Evolutionary conservation across 306 rosid genomes (phyloP).

Genomic region (Sechiopsis laciniata): DNA sequence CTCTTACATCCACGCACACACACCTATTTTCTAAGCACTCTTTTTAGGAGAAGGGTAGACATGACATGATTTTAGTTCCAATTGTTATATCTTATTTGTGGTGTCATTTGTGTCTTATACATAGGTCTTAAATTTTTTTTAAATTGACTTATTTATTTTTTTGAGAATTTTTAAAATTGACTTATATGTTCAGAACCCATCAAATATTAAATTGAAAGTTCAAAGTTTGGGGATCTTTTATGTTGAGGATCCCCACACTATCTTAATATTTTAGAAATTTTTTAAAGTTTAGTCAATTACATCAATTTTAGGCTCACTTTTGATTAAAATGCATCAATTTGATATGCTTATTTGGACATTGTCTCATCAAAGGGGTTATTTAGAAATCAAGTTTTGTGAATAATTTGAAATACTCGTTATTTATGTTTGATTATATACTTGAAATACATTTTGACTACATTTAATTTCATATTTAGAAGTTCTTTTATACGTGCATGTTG

Average conservation of each 20-base stretch:
- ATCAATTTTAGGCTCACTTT: background rate
- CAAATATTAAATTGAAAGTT: background rate
- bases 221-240: background rate
- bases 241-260: too few relatives aligned
- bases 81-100: background rate
- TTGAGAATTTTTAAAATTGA: background rate
- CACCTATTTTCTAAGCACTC: background rate
- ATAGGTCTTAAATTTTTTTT: background rate
- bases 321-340: background rate
- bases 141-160: background rate
- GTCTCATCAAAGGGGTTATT: background rate
- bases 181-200: background rate
- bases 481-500: background rate
- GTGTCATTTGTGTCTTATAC: background rate
- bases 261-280: background rate
- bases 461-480: background rate
- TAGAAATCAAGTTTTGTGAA: background rate
- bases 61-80: background rate
- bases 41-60: background rate
- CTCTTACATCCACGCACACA: background rate
- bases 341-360: background rate
- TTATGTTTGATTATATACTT: background rate
- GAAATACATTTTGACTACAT: background rate
- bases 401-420: background rate
- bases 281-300: background rate